These are phyloP conservation scores for Dryadomyces quercivorus DNA, from an alignment of 2,329 filamentous ascomycete species.

Conservation along the genomic window DNA sequence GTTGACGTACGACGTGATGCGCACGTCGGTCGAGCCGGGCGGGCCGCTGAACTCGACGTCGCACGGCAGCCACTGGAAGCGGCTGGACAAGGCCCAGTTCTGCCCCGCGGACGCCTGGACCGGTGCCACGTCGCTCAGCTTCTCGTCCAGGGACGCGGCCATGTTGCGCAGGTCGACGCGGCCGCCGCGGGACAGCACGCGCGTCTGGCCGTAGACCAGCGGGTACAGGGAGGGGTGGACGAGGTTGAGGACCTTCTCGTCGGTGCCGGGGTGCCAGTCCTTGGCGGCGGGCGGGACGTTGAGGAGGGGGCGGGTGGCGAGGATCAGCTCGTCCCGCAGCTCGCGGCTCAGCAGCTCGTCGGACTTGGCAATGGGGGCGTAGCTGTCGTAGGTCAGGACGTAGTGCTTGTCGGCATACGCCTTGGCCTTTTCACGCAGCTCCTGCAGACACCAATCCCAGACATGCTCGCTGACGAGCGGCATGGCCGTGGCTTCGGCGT, in stretches of 20 bases:
- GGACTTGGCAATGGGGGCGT: constrained; percentile 34
- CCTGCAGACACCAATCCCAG: constrained; percentile 22
- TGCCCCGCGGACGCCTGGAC: too few relatives aligned
- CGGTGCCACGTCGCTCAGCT: too few relatives aligned
- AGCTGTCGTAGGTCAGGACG: constrained; percentile 29
- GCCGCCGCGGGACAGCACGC: constrained; percentile 21
- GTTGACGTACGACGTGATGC: constrained; percentile 27
- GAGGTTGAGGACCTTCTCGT: constrained; percentile 31
- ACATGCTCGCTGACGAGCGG: neutral
- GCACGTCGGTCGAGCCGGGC: constrained; percentile 12
- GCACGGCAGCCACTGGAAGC: constrained; percentile 22
- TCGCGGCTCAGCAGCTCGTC: constrained; percentile 20
- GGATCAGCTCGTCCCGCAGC: neutral
- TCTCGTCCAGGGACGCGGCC: neutral
- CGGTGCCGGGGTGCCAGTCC: neutral
- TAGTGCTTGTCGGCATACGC: constrained; percentile 26
- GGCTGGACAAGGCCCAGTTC: constrained; percentile 14
- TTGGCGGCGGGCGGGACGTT: neutral
- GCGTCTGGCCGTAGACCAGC: constrained; percentile 27
- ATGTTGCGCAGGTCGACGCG: constrained; percentile 17
- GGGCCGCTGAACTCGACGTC: constrained; percentile 19
- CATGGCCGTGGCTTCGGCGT: constrained; percentile 14
- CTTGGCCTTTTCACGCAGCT: constrained; percentile 38
- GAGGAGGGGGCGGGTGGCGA: neutral
- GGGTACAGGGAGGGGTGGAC: constrained; percentile 48